Conservation (phyloP, 345 rosid genomes). For the Rubroshorea leprosula region DNA sequence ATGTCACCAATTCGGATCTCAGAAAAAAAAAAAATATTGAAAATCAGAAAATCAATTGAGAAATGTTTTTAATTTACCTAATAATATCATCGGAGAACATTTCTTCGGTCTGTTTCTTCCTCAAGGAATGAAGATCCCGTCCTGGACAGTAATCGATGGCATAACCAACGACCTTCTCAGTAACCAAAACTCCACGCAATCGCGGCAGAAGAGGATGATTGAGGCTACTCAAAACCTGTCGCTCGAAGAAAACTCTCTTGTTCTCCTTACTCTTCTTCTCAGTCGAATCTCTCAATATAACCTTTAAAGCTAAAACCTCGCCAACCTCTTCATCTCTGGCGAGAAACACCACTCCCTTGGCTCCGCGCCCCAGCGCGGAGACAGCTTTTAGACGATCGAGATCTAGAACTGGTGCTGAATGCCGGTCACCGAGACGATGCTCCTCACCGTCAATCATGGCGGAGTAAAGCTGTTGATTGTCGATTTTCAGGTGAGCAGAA, state of each 20-base stretch:
- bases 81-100: slow-evolving; percentile 70
- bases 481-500: background rate
- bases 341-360: slow-evolving; percentile 83
- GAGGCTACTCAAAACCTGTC: slow-evolving; percentile 44
- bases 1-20: too few species aligned
- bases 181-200: slow-evolving; percentile 57
- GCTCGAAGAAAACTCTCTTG: slow-evolving; percentile 62
- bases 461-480: background rate
- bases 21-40: too few species aligned
- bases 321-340: slow-evolving; percentile 28
- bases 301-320: slow-evolving; percentile 65
- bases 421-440: background rate
- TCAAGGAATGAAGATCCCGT: slow-evolving; percentile 43
- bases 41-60: background rate
- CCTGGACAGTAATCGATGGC: slow-evolving; percentile 96
- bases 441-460: slow-evolving; percentile 19
- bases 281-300: slow-evolving; percentile 51
- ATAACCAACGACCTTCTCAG: slow-evolving; percentile 64
- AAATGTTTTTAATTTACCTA: slow-evolving; percentile 33
- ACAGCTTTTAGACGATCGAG: slow-evolving; percentile 40
- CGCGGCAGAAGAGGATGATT: slow-evolving; percentile 76
- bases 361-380: slow-evolving; percentile 75
- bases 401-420: slow-evolving; percentile 27
- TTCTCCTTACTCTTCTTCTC: slow-evolving; percentile 54
- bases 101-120: slow-evolving; percentile 62